Evolutionary conservation across 768 basidiomycete genomes (phyloP), one percentile per base, ranked within the genome.

Genomic region (Naematelia aurantialba): DNA sequence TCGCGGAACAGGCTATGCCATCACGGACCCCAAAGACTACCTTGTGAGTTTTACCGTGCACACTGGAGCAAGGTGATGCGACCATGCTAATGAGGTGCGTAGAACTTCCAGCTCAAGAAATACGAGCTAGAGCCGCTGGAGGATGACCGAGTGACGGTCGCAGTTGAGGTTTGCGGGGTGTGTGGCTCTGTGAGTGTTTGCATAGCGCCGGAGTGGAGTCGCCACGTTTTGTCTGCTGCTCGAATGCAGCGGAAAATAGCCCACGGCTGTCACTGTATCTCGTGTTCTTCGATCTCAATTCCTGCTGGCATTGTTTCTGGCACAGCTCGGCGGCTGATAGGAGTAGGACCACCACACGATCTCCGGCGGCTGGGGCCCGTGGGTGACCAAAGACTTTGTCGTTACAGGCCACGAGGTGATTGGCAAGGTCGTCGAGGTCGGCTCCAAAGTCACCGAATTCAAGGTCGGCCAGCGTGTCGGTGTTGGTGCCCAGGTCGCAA

Each of bases 401-500:
- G 69, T 76, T 46, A 73, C 75, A 11, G 75, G 75, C 34, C 75
- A 76, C 61, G 75, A 76, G 54, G 73, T 76, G 62, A 66, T 77
- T 31, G 69, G 72, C 24, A 70, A 73, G 58, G 72, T 77, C 49
- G 76, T 73, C 47, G 67, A 74, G 49, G 65, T 76, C 50, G 72
- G 74, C 2, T 59, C 59, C 45, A 66, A 70, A 25, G 73, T 77
- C 52, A 69, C 65, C 22, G 70, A 70, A 30, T 74, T 77, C 66
- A 69, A 74, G 55, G 70, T 81, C 21, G 85, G 85, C 13, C 83
- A 86, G 68, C 76, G 82, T 14, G 85, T 81, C 63, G 85, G 85
- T 53, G 79, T 82, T 2, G 80, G 81, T 17, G 78, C 76, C 13
- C 83, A 84, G 59, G 81, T 82, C 49, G 81, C 80, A 55, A 82